phyloP scores from a whole-genome alignment of 2,329 filamentous ascomycete genomes.

The Fusarium dlaminii region DNA sequence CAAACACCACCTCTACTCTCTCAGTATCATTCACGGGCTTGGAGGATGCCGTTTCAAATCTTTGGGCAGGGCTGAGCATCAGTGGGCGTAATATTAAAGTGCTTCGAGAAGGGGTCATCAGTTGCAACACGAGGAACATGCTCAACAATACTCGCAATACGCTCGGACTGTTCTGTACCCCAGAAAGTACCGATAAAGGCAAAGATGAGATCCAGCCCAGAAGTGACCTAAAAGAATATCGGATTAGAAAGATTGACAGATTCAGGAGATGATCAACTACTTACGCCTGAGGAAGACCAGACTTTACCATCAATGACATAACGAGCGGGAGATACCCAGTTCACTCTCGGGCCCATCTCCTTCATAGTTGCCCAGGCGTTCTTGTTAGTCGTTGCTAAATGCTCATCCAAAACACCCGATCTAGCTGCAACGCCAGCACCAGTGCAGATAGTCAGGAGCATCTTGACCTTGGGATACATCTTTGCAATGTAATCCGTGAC shows the following conservation, averaged over 20 bases:
- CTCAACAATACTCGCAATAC: slow-evolving; percentile 61
- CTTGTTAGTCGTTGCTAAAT: slow-evolving; percentile 74
- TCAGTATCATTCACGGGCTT: not conserved
- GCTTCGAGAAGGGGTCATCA: slow-evolving; percentile 44
- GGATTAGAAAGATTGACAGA: not conserved
- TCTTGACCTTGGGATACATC: slow-evolving; percentile 59
- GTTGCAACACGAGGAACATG: slow-evolving; percentile 52
- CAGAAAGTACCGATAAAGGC: slow-evolving; percentile 55
- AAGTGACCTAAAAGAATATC: slow-evolving; percentile 43
- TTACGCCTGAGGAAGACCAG: slow-evolving; percentile 70
- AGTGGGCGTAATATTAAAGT: slow-evolving; percentile 40
- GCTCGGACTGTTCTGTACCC: slow-evolving; percentile 57
- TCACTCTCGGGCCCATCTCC: slow-evolving; percentile 58
- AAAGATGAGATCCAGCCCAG: slow-evolving; percentile 50
- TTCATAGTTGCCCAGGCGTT: slow-evolving; percentile 60
- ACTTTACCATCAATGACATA: slow-evolving; percentile 74
- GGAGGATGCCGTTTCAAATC: not conserved
- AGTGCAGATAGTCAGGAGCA: slow-evolving; percentile 73
- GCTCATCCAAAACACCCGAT: slow-evolving; percentile 68
- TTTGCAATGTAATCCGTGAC: slow-evolving; percentile 47
- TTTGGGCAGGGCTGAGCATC: slow-evolving; percentile 30
- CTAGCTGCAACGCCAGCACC: slow-evolving; percentile 67
- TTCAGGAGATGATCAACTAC: not conserved
- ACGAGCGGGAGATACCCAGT: slow-evolving; percentile 69
- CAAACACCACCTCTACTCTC: not conserved